Conservation (phyloP, 345 rosid species). For the Eucalyptus urophylla region DNA sequence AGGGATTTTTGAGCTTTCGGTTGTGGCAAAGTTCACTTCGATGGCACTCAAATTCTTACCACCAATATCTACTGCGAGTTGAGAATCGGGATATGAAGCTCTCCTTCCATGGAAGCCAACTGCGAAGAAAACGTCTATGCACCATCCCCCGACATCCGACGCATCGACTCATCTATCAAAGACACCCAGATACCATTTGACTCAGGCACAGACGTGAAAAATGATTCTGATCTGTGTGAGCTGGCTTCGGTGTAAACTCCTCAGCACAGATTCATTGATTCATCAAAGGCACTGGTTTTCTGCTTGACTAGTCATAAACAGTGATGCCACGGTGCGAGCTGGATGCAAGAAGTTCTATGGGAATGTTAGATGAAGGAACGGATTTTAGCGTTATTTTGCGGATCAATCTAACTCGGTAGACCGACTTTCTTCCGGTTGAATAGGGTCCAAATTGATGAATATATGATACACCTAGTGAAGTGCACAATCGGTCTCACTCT, state of each 20-base stretch:
- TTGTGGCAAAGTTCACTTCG: neutral
- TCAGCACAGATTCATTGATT: neutral
- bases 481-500: neutral
- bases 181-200: neutral
- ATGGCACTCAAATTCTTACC: neutral
- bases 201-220: neutral
- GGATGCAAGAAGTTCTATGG: neutral
- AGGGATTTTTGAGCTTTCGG: neutral
- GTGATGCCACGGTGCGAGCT: rapidly evolving
- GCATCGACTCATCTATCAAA: neutral
- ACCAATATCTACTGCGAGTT: neutral
- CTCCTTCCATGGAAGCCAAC: neutral
- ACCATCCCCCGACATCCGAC: neutral
- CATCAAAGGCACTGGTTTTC: neutral
- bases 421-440: neutral
- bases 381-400: neutral
- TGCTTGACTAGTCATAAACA: neutral
- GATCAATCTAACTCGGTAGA: neutral
- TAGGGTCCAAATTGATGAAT: neutral
- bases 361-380: neutral
- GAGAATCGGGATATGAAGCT: neutral
- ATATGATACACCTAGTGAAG: neutral
- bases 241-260: neutral
- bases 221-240: neutral
- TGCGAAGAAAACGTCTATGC: rapidly evolving